Evolutionary conservation across 2,329 filamentous ascomycete species (phyloP), one percentile per base, ranked within the genome.

Genomic region (Apiospora aurea): DNA sequence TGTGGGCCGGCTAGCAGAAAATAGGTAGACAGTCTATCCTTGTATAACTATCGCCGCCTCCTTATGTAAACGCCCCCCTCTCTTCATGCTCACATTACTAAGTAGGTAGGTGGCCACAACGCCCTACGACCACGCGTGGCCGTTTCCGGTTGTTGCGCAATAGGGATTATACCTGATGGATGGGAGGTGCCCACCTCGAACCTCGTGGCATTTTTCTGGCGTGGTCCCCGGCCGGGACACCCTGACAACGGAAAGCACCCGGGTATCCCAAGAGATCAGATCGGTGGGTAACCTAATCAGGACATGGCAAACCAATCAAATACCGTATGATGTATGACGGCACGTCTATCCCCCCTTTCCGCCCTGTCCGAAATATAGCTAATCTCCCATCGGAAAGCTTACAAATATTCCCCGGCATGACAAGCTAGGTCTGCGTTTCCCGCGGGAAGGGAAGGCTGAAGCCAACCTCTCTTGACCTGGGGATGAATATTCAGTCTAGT

Each of bases 81-180:
- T 61, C 53, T 53, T 11, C 49, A 53, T 53, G 13, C 13, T 29
- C 18, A 26, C 8, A 10, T 51, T 51, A 51, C n/a, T 53, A 14
- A 53, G 21, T 49, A n/a, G 13, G 24, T 53, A 26, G 49, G 6
- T 24, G 24, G n/a, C 10, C 49, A 51, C 49, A 34, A 34, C 16
- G 43, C 46, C 18, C n/a, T 29, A 6, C 26, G 10, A 61, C 29
- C 34, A 41, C 34, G 57, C 57, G 57, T 34, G 41, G 57, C 34
- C 57, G 57, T 64, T 64, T 13, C 57, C 57, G 57, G 14, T 34
- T 24, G 34, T 64, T 64, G 57, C 57, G 57, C 57, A 38, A 64
- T 64, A 34, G 57, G 34, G 18, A 10, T 16, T 29, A 18, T 24
- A 41, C 21, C 2, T 6, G 34, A 38, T 8, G 34, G 34, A 38